phyloP scores from a whole-genome alignment of 2,329 filamentous ascomycete species.

The Trichothecium sympodiale region DNA sequence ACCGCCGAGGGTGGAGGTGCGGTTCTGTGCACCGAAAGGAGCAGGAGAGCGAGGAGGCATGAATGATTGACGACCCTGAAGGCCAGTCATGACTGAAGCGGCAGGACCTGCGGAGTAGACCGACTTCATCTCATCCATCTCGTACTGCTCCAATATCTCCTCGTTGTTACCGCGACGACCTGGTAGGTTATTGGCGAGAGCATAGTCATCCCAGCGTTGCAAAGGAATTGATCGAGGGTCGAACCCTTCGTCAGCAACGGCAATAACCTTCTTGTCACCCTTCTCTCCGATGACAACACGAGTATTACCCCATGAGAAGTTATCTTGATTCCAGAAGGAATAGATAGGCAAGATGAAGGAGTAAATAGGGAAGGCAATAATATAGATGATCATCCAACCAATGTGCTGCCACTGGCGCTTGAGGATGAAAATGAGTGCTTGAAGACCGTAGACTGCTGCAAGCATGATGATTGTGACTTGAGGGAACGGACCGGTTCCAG shows the following conservation, averaged over 20 bases:
- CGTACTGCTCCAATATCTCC: conserved; percentile 64
- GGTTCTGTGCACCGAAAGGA: conserved; percentile 47
- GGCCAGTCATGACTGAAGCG: conserved; percentile 80
- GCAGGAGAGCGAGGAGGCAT: conserved; percentile 78
- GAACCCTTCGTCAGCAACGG: conserved; percentile 73
- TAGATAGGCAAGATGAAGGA: conserved; percentile 86
- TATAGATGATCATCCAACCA: conserved; percentile 99
- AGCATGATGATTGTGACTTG: conserved; percentile 81
- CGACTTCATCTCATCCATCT: conserved; percentile 97
- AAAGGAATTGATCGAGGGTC: conserved; percentile 88
- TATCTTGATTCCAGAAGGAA: conserved; percentile 99
- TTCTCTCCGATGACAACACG: conserved; percentile 94
- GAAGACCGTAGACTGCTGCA: conserved; percentile 86
- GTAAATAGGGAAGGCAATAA: conserved; percentile 90
- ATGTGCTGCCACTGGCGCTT: conserved; percentile 98
- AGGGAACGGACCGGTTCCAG: conserved; percentile 63
- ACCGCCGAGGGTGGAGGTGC: conserved; percentile 31
- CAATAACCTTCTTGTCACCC: conserved; percentile 81
- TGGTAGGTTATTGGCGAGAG: conserved; percentile 72
- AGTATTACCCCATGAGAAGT: conserved; percentile 98
- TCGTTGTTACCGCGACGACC: conserved; percentile 74
- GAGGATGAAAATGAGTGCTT: conserved; percentile 90
- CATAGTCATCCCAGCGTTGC: conserved; percentile 97
- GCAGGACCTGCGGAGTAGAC: conserved; percentile 86
- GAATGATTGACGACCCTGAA: conserved; percentile 61